Evolutionary conservation across 2,329 filamentous ascomycete genomes (phyloP), one percentile per base, ranked within the genome.

Genomic region (Aspergillus intermedius): DNA sequence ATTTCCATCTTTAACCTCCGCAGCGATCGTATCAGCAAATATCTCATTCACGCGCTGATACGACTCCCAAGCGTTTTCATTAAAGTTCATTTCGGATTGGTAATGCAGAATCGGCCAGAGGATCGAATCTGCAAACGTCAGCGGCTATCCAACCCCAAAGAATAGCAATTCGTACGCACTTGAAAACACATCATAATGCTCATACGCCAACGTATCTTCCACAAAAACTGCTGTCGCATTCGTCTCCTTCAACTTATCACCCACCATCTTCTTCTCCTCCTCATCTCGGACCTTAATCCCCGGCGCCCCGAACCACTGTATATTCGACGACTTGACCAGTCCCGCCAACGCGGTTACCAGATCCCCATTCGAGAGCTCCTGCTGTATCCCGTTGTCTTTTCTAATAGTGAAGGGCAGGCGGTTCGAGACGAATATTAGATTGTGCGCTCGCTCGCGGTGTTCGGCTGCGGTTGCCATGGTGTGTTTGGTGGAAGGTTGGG

Each of bases 31-130:
- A 72, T 90, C 84, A 45, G 91, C 90, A 63, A 95, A 95, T 7
- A 91, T 77, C 49, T 85, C 81, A 70, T 95, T 95, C 59, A 91
- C 90, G 63, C 91, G 86, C 61, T 82, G 83, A 74, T 95, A 95
- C 45, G 88, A 89, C 12, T 81, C 76, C 90, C 90, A 95, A 3
- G 86, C 83, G 22, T 82, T 84, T 70, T 95, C 88, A 71, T 93
- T 87, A 68, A 94, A 94, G 30, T 94, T 91, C 77, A 94, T 88
- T 64, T 88, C 88, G 46, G 89, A 88, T 69, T 95, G 90, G 74
- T 95, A 95, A 75, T 95, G 90, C 74, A 95, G 90, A 25, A 95
- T 82, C 1, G 90, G 90, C 90, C 90, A 95, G 49, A 95, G 81
- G 67, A 95, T 94, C 10, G 87, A 90, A 71, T 95, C 87, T 89